Evolutionary conservation across 1,284 basidiomycete genomes (phyloP).

Genomic region (Cystobasidium sp.): DNA sequence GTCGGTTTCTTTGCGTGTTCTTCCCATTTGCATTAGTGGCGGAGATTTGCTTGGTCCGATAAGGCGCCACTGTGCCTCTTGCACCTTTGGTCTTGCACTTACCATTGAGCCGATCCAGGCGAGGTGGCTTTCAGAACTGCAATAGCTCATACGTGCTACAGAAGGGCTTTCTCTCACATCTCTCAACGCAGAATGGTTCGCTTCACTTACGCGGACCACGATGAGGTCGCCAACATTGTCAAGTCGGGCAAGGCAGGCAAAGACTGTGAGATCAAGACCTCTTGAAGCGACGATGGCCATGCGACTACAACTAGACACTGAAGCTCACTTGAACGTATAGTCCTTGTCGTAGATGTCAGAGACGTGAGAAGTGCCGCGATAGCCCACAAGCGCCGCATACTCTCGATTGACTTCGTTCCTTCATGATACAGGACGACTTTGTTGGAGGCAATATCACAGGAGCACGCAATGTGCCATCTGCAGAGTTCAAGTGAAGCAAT

Average conservation of each 20-base stretch:
- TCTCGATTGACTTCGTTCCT: background rate
- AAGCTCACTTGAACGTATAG: slow-evolving; percentile 10
- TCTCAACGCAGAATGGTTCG: slow-evolving; percentile 5
- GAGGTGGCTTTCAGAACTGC: no score
- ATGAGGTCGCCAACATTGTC: slow-evolving; percentile 39
- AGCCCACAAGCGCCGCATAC: background rate
- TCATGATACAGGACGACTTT: slow-evolving; percentile 22
- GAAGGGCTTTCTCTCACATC: no score
- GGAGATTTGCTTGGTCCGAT: no score
- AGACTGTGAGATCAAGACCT: slow-evolving; percentile 24
- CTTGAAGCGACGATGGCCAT: background rate
- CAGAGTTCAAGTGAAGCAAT: slow-evolving; percentile 17
- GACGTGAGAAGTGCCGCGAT: slow-evolving; percentile 11
- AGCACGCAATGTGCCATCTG: slow-evolving; percentile 35
- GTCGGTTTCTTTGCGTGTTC: background rate
- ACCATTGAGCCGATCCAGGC: no score
- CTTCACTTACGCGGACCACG: slow-evolving; percentile 25
- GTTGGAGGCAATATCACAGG: slow-evolving; percentile 36
- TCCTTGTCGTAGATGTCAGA: slow-evolving; percentile 34
- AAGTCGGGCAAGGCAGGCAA: slow-evolving; percentile 29
- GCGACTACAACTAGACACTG: background rate
- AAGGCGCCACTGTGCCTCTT: no score
- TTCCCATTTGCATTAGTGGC: background rate
- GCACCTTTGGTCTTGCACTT: no score
- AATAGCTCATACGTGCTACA: no score